These are phyloP conservation scores for Candida dendrica DNA, from an alignment of 805 yeast genomes.

Conservation along the genomic window DNA sequence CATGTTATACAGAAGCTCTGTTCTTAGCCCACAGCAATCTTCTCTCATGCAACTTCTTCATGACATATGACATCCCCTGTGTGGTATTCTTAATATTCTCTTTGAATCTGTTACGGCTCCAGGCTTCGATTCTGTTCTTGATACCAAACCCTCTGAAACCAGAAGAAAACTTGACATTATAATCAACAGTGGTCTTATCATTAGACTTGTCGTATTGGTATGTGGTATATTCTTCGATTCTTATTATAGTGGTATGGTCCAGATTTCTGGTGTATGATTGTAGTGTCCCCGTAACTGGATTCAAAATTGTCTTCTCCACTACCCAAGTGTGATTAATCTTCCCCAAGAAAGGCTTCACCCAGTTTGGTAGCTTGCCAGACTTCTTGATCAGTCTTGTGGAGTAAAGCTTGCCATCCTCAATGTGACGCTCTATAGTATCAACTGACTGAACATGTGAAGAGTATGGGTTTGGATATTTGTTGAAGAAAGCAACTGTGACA, in stretches of 20 bases:
- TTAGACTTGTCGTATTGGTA: slow-evolving; percentile 34
- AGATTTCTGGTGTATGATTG: slow-evolving; percentile 71
- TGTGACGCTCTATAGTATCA: slow-evolving; percentile 60
- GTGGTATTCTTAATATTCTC: slow-evolving; percentile 61
- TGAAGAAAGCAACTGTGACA: slow-evolving; percentile 70
- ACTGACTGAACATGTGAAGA: slow-evolving; percentile 78
- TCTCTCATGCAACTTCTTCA: slow-evolving; percentile 48
- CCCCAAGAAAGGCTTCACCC: slow-evolving; percentile 72
- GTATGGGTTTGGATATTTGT: slow-evolving; percentile 69
- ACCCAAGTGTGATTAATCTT: slow-evolving; percentile 69
- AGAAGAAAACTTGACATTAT: slow-evolving; percentile 63
- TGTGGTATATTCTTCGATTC: slow-evolving; percentile 69
- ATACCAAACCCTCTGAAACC: slow-evolving; percentile 58
- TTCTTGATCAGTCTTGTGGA: slow-evolving; percentile 73
- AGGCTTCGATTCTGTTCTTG: slow-evolving; percentile 68
- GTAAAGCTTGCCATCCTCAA: slow-evolving; percentile 63
- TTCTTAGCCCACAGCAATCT: slow-evolving; percentile 2
- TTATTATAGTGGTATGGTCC: slow-evolving; percentile 73
- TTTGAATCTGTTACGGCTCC: slow-evolving; percentile 69
- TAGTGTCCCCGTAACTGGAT: slow-evolving; percentile 50
- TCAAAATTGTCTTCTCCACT: slow-evolving; percentile 68
- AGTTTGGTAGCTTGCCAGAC: slow-evolving; percentile 71
- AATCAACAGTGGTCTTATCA: slow-evolving; percentile 38
- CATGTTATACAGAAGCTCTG: neutral
- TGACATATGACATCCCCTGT: slow-evolving; percentile 69